Conservation (phyloP, 2,329 filamentous ascomycete species). For the Fusarium cyanostomum region DNA sequence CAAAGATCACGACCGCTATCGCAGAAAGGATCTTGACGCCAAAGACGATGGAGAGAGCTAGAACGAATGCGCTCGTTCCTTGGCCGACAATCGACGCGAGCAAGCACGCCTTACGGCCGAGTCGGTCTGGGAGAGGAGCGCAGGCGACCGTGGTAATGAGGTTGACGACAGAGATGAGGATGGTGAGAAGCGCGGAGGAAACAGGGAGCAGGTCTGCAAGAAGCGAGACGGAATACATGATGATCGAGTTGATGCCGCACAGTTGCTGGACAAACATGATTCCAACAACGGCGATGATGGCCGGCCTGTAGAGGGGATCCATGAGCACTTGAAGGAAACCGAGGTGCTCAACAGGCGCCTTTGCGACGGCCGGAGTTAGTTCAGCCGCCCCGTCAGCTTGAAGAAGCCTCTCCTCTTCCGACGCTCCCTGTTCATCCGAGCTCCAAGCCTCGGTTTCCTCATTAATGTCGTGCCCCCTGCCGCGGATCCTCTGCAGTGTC, state of each 20-base stretch:
- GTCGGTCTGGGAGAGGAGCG: constrained; percentile 84
- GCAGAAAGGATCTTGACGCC: constrained; percentile 80
- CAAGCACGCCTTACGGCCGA: constrained; percentile 88
- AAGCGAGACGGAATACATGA: constrained; percentile 97
- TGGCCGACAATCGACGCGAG: constrained; percentile 86
- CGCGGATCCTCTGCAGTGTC: constrained; percentile 79
- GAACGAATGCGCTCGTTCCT: constrained; percentile 77
- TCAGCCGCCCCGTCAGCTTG: constrained; percentile 45
- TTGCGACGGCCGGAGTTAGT: constrained; percentile 8
- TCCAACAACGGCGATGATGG: constrained; percentile 84
- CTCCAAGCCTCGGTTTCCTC: constrained; percentile 75
- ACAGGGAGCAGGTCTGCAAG: constrained; percentile 82
- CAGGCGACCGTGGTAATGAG: constrained; percentile 82
- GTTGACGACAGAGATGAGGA: constrained; percentile 87
- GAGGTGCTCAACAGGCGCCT: constrained; percentile 52
- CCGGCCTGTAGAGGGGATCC: constrained; percentile 74
- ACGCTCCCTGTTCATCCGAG: constrained; percentile 52
- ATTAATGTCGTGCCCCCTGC: constrained; percentile 72
- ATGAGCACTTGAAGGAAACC: constrained; percentile 73
- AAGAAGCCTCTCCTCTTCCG: constrained; percentile 79
- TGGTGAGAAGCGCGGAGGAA: constrained; percentile 84
- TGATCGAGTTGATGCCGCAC: constrained; percentile 93
- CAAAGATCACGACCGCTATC: constrained; percentile 83
- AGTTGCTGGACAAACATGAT: constrained; percentile 95
- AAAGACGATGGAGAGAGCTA: constrained; percentile 83